phyloP scores from a whole-genome alignment of 495 filamentous ascomycete genomes.

The Xylaria castorea region DNA sequence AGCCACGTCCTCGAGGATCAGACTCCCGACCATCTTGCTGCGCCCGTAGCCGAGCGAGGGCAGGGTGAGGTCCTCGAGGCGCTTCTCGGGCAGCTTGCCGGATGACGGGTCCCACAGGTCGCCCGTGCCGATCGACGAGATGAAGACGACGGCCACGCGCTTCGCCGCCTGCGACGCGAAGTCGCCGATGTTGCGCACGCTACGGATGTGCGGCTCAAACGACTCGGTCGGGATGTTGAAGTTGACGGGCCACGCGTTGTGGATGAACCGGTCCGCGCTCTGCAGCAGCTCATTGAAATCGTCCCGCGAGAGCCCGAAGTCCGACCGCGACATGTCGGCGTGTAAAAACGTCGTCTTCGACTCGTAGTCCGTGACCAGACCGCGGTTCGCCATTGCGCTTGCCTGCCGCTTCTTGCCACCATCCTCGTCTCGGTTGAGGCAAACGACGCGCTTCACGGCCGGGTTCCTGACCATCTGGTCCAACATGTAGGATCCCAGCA shows the following conservation, averaged over 20 bases:
- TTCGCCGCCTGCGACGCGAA: conserved; percentile 54
- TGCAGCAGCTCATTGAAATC: conserved; percentile 48
- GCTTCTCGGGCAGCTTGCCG: conserved; percentile 51
- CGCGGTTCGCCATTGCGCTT: conserved; percentile 40
- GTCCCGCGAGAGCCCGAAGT: conserved; percentile 52
- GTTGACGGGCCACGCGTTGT: conserved; percentile 70
- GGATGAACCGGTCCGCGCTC: conserved; percentile 59
- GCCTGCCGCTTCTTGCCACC: conserved; percentile 44
- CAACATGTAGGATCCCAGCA: conserved; percentile 65
- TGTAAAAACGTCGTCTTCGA: conserved; percentile 57
- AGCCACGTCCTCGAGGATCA: conserved; percentile 54
- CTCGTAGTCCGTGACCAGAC: conserved; percentile 43
- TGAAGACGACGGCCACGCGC: conserved; percentile 58
- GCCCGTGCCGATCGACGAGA: conserved; percentile 60
- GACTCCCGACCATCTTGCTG: conserved; percentile 61
- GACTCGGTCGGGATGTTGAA: conserved; percentile 64
- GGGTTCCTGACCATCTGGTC: conserved; percentile 48
- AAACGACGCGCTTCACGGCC: conserved; percentile 57
- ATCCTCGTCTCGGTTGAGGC: conserved; percentile 60
- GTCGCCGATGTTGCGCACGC: conserved; percentile 60
- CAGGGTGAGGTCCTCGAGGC: conserved; percentile 50
- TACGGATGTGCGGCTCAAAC: conserved; percentile 61
- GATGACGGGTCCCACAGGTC: conserved; percentile 40
- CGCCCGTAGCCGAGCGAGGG: conserved; percentile 60
- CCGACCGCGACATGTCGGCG: conserved; percentile 52